Evolutionary conservation across 73 alveolate species (phyloP).

Genomic region (Paramecium primaurelia): DNA sequence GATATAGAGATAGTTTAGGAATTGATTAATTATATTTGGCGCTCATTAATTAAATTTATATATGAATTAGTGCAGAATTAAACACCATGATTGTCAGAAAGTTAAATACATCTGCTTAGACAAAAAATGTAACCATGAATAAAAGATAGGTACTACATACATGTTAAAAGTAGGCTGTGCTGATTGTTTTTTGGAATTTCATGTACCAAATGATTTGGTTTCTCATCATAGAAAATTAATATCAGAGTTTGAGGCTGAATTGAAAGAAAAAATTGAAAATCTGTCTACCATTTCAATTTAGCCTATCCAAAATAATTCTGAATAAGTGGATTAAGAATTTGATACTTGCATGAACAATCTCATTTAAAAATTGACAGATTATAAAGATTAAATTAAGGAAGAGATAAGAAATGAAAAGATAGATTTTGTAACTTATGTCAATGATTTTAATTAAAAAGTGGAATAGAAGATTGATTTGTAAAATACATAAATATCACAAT

Average conservation of each 20-base stretch:
- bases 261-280: background rate
- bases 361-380: background rate
- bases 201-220: background rate
- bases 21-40: background rate
- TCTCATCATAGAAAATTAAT: background rate
- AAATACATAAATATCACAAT: background rate
- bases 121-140: background rate
- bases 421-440: background rate
- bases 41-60: background rate
- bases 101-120: constrained; percentile 24
- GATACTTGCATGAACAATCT: background rate
- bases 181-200: constrained; percentile 39
- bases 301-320: background rate
- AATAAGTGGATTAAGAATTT: background rate
- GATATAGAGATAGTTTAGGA: constrained; percentile 18
- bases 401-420: background rate
- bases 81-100: constrained; percentile 27
- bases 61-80: constrained; percentile 28
- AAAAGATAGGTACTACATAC: background rate
- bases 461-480: background rate
- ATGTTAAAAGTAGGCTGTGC: constrained; percentile 33
- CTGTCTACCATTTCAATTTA: background rate
- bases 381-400: background rate
- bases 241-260: background rate
- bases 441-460: background rate